Evolutionary conservation across 2,329 filamentous ascomycete species (phyloP), one percentile per base, ranked within the genome.

Genomic region (Aspergillus intermedius): DNA sequence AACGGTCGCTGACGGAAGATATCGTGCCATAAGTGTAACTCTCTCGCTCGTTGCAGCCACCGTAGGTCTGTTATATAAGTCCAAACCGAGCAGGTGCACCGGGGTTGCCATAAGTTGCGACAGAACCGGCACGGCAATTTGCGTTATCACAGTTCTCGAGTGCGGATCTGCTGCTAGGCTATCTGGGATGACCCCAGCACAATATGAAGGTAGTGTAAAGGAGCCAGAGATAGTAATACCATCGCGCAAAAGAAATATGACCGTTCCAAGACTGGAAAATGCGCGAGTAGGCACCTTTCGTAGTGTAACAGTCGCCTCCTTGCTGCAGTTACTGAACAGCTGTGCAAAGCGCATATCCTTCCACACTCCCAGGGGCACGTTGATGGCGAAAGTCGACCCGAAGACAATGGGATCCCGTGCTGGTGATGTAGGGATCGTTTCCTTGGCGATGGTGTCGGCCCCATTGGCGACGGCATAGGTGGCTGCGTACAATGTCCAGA

Each of bases 391-490:
- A 1, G 62, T 64, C 1, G 82, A 78, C 46, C 87, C 87, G 13
- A 85, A 77, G 1, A 86, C 89, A 37, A 86, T 81, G 57, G 58
- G 51, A 6, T 54, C 71, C 1, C 84, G 77, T n/a, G n/a, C 15
- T n/a, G 34, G 34, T 15, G 80, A 74, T 6, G 70, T 65, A 60
- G 77, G 70, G 35, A 71, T 64, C 3, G 80, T 54, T 3, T 84
- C 86, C 5, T 84, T 83, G 44, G 81, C 44, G 32, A 80, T 68
- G 0, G 89, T 95, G 72, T 95, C 90, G 62, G 93, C 78, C 9
- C 78, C 71, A 74, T 95, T 95, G 54, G 90, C 89, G 2, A 87
- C 88, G 12, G 89, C 72, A 72, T 94, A 95, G 48, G 90, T 95
- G 55, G 86, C 83, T 55, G 83, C 86, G 74, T 95, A 95, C 41